phyloP scores from a whole-genome alignment of 148 eudicot species.

The Pouteria glomerata region DNA sequence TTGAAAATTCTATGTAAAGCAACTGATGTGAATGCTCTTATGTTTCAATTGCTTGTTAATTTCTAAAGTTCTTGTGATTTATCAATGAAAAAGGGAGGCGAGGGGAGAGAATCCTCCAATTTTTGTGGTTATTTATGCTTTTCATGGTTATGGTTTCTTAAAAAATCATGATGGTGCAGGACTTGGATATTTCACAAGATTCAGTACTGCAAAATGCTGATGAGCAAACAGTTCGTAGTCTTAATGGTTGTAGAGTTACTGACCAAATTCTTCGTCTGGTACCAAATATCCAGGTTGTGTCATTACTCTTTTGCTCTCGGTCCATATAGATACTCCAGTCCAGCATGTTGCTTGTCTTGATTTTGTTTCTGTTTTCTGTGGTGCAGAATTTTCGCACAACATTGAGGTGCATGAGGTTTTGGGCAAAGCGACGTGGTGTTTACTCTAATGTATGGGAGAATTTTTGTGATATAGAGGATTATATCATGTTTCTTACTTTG shows the following conservation, averaged over 20 bases:
- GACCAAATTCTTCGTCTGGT: conserved; percentile 80
- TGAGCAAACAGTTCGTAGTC: conserved; percentile 89
- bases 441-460: conserved; percentile 69
- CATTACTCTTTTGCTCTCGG: not conserved
- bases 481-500: not conserved
- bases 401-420: conserved; percentile 84
- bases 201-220: conserved; percentile 78
- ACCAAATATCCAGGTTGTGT: conserved; percentile 71
- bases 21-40: too few species aligned
- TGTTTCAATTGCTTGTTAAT: not conserved
- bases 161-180: conserved; percentile 29
- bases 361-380: conserved; percentile 1
- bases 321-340: not conserved
- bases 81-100: too few species aligned
- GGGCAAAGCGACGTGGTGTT: conserved; percentile 93
- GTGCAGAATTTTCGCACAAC: conserved; percentile 78
- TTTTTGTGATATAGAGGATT: not conserved
- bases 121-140: not conserved
- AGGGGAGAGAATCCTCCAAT: too few species aligned
- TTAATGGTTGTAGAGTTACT: conserved; percentile 91
- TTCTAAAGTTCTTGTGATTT: not conserved
- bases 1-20: too few species aligned
- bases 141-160: not conserved
- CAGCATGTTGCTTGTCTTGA: not conserved
- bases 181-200: conserved; percentile 82